Evolutionary conservation across 768 basidiomycete species (phyloP).

Genomic region (Xerocomellus intermedius): DNA sequence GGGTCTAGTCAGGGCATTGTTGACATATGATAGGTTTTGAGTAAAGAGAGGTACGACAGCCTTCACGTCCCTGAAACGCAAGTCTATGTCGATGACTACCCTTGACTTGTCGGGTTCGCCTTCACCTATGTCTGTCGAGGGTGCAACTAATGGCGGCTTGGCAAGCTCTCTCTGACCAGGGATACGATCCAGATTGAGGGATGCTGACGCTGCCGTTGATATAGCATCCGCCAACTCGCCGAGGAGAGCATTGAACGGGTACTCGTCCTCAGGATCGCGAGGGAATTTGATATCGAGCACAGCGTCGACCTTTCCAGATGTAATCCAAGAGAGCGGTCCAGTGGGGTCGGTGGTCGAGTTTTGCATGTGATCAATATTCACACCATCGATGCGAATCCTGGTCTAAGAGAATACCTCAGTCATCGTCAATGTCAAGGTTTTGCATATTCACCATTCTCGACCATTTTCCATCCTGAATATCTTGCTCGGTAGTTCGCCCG

Average conservation of each 20-base stretch:
- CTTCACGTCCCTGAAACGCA: conserved; percentile 93
- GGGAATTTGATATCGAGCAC: conserved; percentile 99
- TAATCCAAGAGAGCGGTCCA: conserved; percentile 92
- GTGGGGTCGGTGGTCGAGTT: conserved; percentile 77
- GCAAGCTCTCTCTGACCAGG: conserved; percentile 87
- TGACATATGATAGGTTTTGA: conserved; percentile 83
- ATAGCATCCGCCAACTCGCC: conserved; percentile 92
- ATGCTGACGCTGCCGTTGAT: conserved; percentile 54
- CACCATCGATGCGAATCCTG: conserved; percentile 93
- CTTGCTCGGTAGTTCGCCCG: conserved; percentile 83
- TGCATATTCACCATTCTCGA: conserved; percentile 71
- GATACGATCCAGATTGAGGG: conserved; percentile 54
- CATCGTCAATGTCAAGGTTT: not conserved
- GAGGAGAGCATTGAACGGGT: conserved; percentile 75
- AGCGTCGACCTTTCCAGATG: conserved; percentile 93
- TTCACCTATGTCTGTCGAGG: conserved; percentile 41
- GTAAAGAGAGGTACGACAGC: conserved; percentile 93
- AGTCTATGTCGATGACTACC: conserved; percentile 85
- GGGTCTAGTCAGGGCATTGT: conserved; percentile 88
- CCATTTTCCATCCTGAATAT: conserved; percentile 81
- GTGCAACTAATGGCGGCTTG: conserved; percentile 80
- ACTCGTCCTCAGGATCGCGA: conserved; percentile 66
- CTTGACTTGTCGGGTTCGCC: conserved; percentile 39
- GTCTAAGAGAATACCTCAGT: conserved; percentile 49
- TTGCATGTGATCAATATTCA: conserved; percentile 94